Percentiles rank a stretch among this genome's conserved stretches.
Evolutionary conservation across 2,329 filamentous ascomycete genomes (phyloP).

Genomic region (Exserohilum turcica): DNA sequence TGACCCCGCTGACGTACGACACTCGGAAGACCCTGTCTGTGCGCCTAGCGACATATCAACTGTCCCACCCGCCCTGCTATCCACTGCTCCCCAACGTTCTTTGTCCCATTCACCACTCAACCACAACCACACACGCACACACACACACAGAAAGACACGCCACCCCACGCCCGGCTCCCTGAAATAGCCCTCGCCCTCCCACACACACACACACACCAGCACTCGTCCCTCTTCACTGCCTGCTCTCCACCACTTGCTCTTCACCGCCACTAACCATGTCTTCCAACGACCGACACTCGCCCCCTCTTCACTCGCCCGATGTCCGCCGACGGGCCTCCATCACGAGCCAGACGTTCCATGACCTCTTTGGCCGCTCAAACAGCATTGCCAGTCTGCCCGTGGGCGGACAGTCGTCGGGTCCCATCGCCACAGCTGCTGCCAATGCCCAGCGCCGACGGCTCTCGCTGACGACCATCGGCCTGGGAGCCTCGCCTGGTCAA

Average conservation of each 20-base stretch:
- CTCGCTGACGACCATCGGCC: conserved; percentile 56
- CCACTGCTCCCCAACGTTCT: conserved; percentile 11
- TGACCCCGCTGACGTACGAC: conserved; percentile 33
- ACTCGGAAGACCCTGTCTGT: conserved; percentile 26
- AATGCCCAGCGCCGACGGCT: conserved; percentile 57
- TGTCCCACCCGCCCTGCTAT: conserved; percentile 21
- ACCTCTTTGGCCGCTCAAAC: conserved; percentile 52
- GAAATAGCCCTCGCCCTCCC: too few relatives aligned
- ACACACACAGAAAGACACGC: too few relatives aligned
- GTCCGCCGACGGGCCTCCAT: conserved; percentile 54
- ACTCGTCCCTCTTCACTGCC: neutral
- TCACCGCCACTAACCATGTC: conserved; percentile 33
- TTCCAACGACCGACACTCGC: conserved; percentile 49
- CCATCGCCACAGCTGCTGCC: conserved; percentile 56
- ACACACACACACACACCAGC: conserved; percentile 8
- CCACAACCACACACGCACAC: too few relatives aligned
- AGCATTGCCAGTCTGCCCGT: conserved; percentile 41
- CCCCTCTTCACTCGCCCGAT: conserved; percentile 45
- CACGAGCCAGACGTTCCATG: conserved; percentile 55
- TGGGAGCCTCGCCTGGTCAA: conserved; percentile 52
- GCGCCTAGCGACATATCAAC: conserved; percentile 28
- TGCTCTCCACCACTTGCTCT: too few relatives aligned
- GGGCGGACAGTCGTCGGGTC: conserved; percentile 46
- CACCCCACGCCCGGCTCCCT: neutral
- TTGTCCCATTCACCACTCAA: conserved; percentile 2